Evolutionary conservation across 2,329 filamentous ascomycete genomes (phyloP), one percentile per base, ranked within the genome.

Genomic region (Lachnellula hyalina): DNA sequence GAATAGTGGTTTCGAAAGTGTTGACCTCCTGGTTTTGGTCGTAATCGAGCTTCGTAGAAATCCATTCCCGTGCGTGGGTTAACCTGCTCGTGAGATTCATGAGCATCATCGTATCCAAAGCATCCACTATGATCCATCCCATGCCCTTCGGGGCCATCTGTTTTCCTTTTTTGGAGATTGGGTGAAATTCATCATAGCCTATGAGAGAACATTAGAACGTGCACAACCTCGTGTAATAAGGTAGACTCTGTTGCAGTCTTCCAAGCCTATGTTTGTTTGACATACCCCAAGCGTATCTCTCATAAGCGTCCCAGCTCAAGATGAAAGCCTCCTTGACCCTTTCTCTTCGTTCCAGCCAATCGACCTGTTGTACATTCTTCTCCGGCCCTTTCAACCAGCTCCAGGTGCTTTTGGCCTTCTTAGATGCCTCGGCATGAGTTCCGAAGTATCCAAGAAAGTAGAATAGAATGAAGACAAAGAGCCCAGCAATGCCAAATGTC

Each of bases 71-170:
- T 28, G 94, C 93, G 67, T 95, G 85, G 38, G 85, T 80, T 40
- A 99, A 80, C 58, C 92, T 85, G 34, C 84, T 87, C 14, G 93
- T 97, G 61, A 96, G 78, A 71, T 97, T 97, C 94, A 99, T 99
- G 58, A 99, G 78, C 75, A 99, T 99, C 79, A 97, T 82, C 0
- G 94, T 99, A 72, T 99, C 94, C 60, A 99, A 77, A 12, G 93
- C 85, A 74, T 99, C 94, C 54, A 99, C 87, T 59, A 99, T 96
- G 67, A 97, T 97, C 94, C 95, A 99, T 32, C 94, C 94, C 73
- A 99, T 80, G 25, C 93, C 94, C 59, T 90, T 85, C 3, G 87
- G 80, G 6, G 90, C 85, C 93, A 99, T 97, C 65, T 94, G 85
- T 50, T 78, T 79, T 49, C 90, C 89, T 17, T 75, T 83, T 70